Conservation (phyloP, 2,329 filamentous ascomycete genomes). For the Neonectria ditissima region DNA sequence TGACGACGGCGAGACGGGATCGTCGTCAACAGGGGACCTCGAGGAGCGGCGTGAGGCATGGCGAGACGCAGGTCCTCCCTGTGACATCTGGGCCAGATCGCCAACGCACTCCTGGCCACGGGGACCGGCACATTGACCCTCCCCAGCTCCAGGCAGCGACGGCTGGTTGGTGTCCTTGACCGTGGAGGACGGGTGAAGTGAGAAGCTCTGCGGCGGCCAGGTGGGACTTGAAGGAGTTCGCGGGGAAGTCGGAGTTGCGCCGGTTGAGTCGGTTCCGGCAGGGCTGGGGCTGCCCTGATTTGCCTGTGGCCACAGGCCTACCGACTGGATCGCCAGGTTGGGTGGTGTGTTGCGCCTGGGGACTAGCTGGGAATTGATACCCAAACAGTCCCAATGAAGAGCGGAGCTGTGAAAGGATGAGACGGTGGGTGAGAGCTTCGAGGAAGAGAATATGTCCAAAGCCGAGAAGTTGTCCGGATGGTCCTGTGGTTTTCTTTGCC, state of each 20-base stretch:
- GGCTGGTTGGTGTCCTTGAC: constrained; percentile 39
- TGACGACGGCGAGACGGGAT: constrained; percentile 43
- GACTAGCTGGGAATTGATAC: constrained; percentile 49
- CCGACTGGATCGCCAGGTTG: constrained; percentile 51
- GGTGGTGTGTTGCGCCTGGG: constrained; percentile 36
- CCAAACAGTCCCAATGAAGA: constrained; percentile 51
- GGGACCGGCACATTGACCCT: constrained; percentile 69
- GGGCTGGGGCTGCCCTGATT: constrained; percentile 48
- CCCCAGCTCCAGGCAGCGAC: constrained; percentile 36
- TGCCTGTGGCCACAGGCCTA: constrained; percentile 52
- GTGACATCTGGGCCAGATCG: constrained; percentile 74
- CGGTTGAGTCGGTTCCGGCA: constrained; percentile 49
- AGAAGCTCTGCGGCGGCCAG: constrained; percentile 43
- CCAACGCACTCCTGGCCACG: constrained; percentile 63
- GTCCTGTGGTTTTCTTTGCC: constrained; percentile 9
- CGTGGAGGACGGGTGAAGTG: constrained; percentile 34
- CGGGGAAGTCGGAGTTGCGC: constrained; percentile 51
- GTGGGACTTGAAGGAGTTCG: constrained; percentile 51
- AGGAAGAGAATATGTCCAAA: constrained; percentile 11
- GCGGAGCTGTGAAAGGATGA: constrained; percentile 22
- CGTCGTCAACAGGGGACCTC: constrained; percentile 56
- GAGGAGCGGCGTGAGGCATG: constrained; percentile 65
- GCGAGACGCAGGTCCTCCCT: constrained; percentile 68
- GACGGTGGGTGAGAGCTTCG: constrained; percentile 15
- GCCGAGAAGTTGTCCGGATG: constrained; percentile 4